Percentiles rank a stretch among this genome's conserved stretches.
These are phyloP conservation scores for Carex pumila DNA, from an alignment of 176 grass and related monocot genomes.

Conservation along the genomic window DNA sequence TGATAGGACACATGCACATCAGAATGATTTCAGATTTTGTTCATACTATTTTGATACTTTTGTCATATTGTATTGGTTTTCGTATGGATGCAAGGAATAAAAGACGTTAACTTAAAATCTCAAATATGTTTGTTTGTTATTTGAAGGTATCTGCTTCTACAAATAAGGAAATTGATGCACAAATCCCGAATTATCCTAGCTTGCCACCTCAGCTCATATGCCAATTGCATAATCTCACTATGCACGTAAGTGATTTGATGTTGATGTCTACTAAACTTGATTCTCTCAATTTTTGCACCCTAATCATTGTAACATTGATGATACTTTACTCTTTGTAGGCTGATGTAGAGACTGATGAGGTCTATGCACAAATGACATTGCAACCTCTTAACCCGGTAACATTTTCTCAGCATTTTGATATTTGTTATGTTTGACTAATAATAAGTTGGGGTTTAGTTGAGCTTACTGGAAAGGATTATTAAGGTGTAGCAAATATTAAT, in stretches of 20 bases:
- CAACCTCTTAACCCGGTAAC: conserved; percentile 84
- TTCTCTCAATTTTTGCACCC: not conserved
- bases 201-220: conserved; percentile 90
- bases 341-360: conserved; percentile 91
- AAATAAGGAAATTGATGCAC: conserved; percentile 91
- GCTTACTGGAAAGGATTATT: not conserved
- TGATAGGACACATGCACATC: not conserved
- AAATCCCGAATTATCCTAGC: conserved; percentile 90
- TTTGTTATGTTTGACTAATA: not conserved
- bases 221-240: conserved; percentile 95
- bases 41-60: not conserved
- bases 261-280: not conserved
- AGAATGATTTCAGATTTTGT: not conserved
- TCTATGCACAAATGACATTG: conserved; percentile 95
- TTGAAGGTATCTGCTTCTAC: conserved; percentile 85
- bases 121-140: not conserved
- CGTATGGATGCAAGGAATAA: not conserved
- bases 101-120: not conserved
- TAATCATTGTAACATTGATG: conserved; percentile 1
- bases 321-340: conserved; percentile 43
- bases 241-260: conserved; percentile 65
- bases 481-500: not conserved
- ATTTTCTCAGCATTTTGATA: conserved; percentile 12
- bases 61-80: not conserved
- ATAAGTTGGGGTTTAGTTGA: not conserved